A percentile compares a stretch with the other conserved stretches of the same genome.
Evolutionary conservation across 129 eudicot species (phyloP).

Genomic region (Flaveria bidentis): DNA sequence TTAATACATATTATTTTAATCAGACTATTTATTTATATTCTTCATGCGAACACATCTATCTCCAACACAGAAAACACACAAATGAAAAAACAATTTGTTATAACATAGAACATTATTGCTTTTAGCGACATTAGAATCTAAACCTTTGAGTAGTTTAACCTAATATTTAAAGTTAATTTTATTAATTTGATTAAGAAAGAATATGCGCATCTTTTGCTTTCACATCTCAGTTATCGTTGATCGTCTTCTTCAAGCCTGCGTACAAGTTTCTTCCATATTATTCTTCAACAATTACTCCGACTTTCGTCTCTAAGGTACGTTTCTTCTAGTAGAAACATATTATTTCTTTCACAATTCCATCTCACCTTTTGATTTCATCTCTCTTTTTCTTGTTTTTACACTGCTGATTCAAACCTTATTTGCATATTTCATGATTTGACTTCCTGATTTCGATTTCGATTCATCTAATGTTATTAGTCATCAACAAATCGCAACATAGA

Average conservation of each 20-base stretch:
- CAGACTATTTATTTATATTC: too few species aligned
- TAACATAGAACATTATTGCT: too few species aligned
- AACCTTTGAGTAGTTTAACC: too few species aligned
- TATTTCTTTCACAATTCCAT: slow-evolving; percentile 7
- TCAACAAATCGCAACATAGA: neutral
- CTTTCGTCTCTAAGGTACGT: slow-evolving; percentile 23
- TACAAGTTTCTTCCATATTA: slow-evolving; percentile 4
- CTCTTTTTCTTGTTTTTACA: neutral
- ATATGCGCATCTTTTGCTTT: slow-evolving; percentile 38
- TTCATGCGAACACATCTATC: too few species aligned
- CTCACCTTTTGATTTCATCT: neutral
- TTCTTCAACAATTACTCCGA: slow-evolving; percentile 9
- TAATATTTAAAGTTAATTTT: too few species aligned
- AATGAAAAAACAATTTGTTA: too few species aligned
- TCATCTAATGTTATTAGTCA: slow-evolving; percentile 3
- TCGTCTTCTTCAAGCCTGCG: neutral
- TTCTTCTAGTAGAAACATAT: neutral
- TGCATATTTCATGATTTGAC: slow-evolving; percentile 2
- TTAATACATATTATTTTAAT: too few species aligned
- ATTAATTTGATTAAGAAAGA: too few species aligned
- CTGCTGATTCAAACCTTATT: slow-evolving; percentile 11
- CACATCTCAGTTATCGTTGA: slow-evolving; percentile 23
- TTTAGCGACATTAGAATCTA: too few species aligned
- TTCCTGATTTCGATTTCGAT: slow-evolving; percentile 1
- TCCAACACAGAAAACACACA: too few species aligned